Percentiles rank a stretch among this genome's conserved stretches.
Evolutionary conservation across 2,329 filamentous ascomycete species (phyloP).

Genomic region (Orbilia oligospora): DNA sequence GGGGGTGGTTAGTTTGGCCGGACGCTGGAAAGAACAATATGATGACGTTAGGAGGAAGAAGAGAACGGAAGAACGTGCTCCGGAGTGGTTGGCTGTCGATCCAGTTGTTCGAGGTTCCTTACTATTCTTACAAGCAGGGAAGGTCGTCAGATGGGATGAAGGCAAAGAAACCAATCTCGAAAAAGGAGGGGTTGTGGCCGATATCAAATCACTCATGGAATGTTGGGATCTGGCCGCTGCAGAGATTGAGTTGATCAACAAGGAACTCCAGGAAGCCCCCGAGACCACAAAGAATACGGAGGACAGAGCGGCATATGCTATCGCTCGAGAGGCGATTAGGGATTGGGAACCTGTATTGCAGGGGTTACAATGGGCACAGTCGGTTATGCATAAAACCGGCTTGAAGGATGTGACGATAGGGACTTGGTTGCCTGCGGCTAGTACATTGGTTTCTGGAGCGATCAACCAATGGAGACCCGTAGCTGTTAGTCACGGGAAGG

Average conservation of each 20-base stretch:
- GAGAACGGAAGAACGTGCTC: slow-evolving; percentile 19
- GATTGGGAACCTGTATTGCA: slow-evolving; percentile 53
- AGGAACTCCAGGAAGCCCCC: slow-evolving; percentile 1
- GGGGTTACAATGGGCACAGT: slow-evolving; percentile 48
- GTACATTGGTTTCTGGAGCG: slow-evolving; percentile 21
- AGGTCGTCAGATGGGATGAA: slow-evolving; percentile 40
- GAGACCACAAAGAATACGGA: neutral
- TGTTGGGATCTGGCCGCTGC: slow-evolving; percentile 34
- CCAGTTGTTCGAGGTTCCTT: slow-evolving; percentile 47
- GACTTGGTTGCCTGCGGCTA: slow-evolving; percentile 41
- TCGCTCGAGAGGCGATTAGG: slow-evolving; percentile 42
- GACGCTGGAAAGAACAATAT: slow-evolving; percentile 43
- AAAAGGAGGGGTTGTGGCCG: slow-evolving; percentile 9
- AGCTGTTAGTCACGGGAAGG: slow-evolving; percentile 17
- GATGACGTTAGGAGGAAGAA: slow-evolving; percentile 22
- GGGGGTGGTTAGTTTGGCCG: slow-evolving; percentile 8
- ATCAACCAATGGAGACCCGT: slow-evolving; percentile 37
- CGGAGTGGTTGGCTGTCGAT: slow-evolving; percentile 45
- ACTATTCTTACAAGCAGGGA: slow-evolving; percentile 44
- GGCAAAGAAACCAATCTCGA: slow-evolving; percentile 29
- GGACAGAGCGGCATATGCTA: slow-evolving; percentile 20
- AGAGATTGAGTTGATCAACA: slow-evolving; percentile 23
- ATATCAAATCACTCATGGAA: slow-evolving; percentile 31
- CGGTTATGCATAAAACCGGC: slow-evolving; percentile 30
- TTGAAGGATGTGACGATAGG: slow-evolving; percentile 33